Evolutionary conservation across 352 stramenopile genomes (phyloP).

Genomic region (Globisporangium megalacanthum): DNA sequence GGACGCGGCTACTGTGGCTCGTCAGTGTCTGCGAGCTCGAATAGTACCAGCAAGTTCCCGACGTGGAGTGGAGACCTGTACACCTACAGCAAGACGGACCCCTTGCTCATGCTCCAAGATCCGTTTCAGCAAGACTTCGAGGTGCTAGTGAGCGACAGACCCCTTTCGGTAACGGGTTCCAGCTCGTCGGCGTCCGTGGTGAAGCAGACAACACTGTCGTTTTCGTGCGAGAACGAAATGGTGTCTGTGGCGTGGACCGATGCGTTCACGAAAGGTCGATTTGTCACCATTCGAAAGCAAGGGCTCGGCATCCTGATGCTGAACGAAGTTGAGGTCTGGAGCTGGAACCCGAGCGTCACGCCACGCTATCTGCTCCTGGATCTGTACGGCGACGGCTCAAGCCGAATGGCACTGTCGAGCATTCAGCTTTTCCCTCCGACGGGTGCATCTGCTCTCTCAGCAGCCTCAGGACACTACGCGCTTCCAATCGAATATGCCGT

Average conservation of each 20-base stretch:
- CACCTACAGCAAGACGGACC: conserved; percentile 27
- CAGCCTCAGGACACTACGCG: conserved; percentile 13
- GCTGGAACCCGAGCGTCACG: conserved; percentile 50
- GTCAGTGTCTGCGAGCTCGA: not conserved
- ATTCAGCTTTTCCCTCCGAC: conserved; percentile 45
- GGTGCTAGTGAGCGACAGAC: conserved; percentile 27
- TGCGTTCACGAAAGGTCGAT: conserved; percentile 37
- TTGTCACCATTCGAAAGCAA: conserved; percentile 39
- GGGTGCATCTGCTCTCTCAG: conserved; percentile 11
- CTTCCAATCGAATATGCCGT: conserved; percentile 47
- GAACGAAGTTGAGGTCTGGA: conserved; percentile 56
- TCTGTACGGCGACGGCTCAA: conserved; percentile 29
- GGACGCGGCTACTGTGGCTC: conserved; percentile 29
- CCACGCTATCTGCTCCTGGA: conserved; percentile 47
- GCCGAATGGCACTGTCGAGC: conserved; percentile 34
- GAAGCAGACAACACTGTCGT: conserved; percentile 26
- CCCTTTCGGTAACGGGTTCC: conserved; percentile 17
- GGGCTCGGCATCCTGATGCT: conserved; percentile 45
- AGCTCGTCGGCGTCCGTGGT: conserved; percentile 10
- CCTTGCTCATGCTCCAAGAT: conserved; percentile 31
- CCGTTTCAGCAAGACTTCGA: conserved; percentile 56
- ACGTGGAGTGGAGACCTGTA: conserved; percentile 40
- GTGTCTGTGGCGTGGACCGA: conserved; percentile 28
- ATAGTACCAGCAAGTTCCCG: conserved; percentile 10
- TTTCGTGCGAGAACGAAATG: conserved; percentile 41